phyloP scores from a whole-genome alignment of 1,139 yeast species.

The Sugiyamaella castrensis region DNA sequence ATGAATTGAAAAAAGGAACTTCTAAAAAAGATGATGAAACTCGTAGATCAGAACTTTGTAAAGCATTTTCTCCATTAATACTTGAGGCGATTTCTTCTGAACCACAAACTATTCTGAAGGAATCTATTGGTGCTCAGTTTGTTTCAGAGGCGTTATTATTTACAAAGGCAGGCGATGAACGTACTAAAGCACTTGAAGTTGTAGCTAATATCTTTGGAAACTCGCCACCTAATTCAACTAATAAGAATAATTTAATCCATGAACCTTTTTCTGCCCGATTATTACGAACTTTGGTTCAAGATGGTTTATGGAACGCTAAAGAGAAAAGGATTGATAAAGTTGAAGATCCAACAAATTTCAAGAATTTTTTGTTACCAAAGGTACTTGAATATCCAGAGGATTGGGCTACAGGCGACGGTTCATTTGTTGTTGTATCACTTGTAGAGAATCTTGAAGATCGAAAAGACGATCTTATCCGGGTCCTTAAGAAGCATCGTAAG shows the following conservation, averaged over 20 bases:
- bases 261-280: constrained; percentile 76
- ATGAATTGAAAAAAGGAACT: constrained; percentile 56
- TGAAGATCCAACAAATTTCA: constrained; percentile 57
- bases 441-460: constrained; percentile 37
- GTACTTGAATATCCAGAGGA: constrained; percentile 48
- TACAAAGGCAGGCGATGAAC: constrained; percentile 47
- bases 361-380: constrained; percentile 48
- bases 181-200: constrained; percentile 58
- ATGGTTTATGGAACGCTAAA: constrained; percentile 68
- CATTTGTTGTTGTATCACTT: constrained; percentile 68
- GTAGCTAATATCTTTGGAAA: constrained; percentile 41
- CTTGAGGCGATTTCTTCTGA: constrained; percentile 53
- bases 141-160: constrained; percentile 69
- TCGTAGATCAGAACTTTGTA: constrained; percentile 68
- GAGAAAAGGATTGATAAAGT: constrained; percentile 50
- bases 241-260: constrained; percentile 62
- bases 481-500: constrained; percentile 45
- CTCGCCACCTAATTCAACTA: constrained; percentile 56
- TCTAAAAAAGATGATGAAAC: constrained; percentile 82
- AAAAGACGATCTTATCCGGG: constrained; percentile 49
- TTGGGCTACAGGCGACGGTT: constrained; percentile 76
- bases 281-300: constrained; percentile 72
- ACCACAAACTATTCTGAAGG: constrained; percentile 52
- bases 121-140: constrained; percentile 81
- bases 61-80: constrained; percentile 63